phyloP scores from a whole-genome alignment of 768 basidiomycete species.

The Pisolithus albus region DNA sequence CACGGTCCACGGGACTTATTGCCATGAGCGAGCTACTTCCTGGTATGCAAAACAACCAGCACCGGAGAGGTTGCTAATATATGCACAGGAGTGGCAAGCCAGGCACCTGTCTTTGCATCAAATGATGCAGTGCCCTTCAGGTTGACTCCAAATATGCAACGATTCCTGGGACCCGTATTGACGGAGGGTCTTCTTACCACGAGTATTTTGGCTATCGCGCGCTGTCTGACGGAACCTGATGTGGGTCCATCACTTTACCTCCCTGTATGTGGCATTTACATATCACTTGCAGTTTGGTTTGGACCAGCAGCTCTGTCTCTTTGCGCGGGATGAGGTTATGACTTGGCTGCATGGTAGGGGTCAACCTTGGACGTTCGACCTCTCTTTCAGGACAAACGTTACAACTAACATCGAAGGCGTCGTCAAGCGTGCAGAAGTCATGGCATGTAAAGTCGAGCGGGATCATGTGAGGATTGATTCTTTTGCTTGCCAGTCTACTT shows the following conservation, averaged over 20 bases:
- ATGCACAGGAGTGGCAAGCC: constrained; percentile 23
- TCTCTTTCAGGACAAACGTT: constrained; percentile 50
- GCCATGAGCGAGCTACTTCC: constrained; percentile 92
- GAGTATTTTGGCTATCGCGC: constrained; percentile 85
- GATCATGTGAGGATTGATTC: constrained; percentile 51
- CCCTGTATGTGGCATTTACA: background rate
- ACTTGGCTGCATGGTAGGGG: constrained; percentile 60
- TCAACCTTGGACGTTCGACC: constrained; percentile 52
- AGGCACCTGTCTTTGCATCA: constrained; percentile 62
- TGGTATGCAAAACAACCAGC: constrained; percentile 36
- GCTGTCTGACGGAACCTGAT: constrained; percentile 88
- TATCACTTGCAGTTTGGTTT: constrained; percentile 64
- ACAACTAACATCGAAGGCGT: constrained; percentile 60
- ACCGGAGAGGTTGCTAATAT: background rate
- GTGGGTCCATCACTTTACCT: constrained; percentile 33
- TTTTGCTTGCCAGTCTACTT: background rate
- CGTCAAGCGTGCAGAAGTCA: constrained; percentile 71
- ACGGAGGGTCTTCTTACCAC: constrained; percentile 86
- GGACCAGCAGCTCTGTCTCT: constrained; percentile 86
- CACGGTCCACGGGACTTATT: constrained; percentile 82
- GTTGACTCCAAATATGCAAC: constrained; percentile 93
- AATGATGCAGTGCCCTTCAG: constrained; percentile 94
- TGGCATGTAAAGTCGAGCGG: constrained; percentile 83
- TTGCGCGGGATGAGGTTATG: constrained; percentile 88
- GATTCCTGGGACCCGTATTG: constrained; percentile 81